These are phyloP conservation scores for Penicillium paradoxum DNA, from an alignment of 495 filamentous ascomycete genomes.

Conservation along the genomic window DNA sequence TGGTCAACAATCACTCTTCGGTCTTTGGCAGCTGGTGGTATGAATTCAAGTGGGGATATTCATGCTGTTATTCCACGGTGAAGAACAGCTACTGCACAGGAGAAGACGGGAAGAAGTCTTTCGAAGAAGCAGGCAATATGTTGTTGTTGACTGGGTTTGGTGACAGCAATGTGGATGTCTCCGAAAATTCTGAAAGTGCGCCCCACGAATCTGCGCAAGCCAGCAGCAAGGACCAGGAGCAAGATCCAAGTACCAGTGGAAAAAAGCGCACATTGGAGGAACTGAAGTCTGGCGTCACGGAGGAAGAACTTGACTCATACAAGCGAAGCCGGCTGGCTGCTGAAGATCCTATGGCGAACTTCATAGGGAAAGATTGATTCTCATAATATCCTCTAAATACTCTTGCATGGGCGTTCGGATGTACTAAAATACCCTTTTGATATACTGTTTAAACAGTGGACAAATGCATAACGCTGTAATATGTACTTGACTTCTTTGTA, in stretches of 20 bases:
- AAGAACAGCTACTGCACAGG: conserved; percentile 98
- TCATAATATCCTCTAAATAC: conserved; percentile 8
- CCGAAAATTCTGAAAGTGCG: conserved; percentile 13
- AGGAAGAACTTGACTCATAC: conserved; percentile 81
- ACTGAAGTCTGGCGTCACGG: conserved; percentile 64
- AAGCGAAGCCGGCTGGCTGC: conserved; percentile 62
- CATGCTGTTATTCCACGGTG: conserved; percentile 86
- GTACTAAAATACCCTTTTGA: conserved; percentile 26
- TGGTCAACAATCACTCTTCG: conserved; percentile 83
- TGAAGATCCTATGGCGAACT: conserved; percentile 81
- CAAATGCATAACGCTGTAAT: not conserved
- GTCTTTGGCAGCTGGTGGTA: conserved; percentile 99
- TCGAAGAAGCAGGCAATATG: conserved; percentile 60
- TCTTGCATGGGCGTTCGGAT: conserved; percentile 16
- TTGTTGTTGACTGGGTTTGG: conserved; percentile 40
- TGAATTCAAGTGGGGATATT: conserved; percentile 94
- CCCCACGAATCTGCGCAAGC: conserved; percentile 25
- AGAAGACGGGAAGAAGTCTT: conserved; percentile 70
- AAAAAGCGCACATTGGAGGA: conserved; percentile 72
- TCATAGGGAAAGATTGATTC: conserved; percentile 54
- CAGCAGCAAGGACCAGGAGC: conserved; percentile 23
- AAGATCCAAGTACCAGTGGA: conserved; percentile 26
- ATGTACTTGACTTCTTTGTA: not conserved
- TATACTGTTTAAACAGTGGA: conserved; percentile 1
- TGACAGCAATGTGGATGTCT: conserved; percentile 21